phyloP scores from a whole-genome alignment of 371 early-diverging fungal species.

The Circinella minor region DNA sequence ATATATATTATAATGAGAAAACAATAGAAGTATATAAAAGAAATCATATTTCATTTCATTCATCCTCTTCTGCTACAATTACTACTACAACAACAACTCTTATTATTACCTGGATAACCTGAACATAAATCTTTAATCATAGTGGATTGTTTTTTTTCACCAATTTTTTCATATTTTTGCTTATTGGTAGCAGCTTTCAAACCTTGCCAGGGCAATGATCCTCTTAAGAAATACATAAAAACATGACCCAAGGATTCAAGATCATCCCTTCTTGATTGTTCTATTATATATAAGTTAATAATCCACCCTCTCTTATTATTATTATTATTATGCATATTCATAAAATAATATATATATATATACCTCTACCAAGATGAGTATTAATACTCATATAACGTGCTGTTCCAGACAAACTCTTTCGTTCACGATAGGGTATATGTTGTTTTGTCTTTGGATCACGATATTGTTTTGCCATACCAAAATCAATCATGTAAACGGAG shows the following conservation, averaged over 20 bases:
- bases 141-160: constrained; percentile 96
- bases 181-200: constrained; percentile 98
- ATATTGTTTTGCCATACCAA: constrained; percentile 96
- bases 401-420: constrained; percentile 93
- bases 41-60: too few relatives aligned
- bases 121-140: constrained; percentile 93
- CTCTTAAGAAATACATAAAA: constrained; percentile 98
- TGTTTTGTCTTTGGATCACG: constrained; percentile 88
- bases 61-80: too few relatives aligned
- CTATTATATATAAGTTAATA: constrained; percentile 40
- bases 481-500: constrained; percentile 84
- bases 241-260: constrained; percentile 99
- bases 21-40: not conserved
- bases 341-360: not conserved
- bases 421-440: constrained; percentile 90
- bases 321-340: too few relatives aligned
- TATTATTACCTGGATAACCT: constrained; percentile 75
- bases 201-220: constrained; percentile 99
- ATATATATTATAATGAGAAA: not conserved
- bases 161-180: constrained; percentile 99
- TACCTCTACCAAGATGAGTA: constrained; percentile 87
- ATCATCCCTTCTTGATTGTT: constrained; percentile 98
- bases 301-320: too few relatives aligned
- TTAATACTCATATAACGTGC: constrained; percentile 97
- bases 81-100: not conserved